Evolutionary conservation across 805 yeast genomes (phyloP).

Genomic region (Candida stauntonica): DNA sequence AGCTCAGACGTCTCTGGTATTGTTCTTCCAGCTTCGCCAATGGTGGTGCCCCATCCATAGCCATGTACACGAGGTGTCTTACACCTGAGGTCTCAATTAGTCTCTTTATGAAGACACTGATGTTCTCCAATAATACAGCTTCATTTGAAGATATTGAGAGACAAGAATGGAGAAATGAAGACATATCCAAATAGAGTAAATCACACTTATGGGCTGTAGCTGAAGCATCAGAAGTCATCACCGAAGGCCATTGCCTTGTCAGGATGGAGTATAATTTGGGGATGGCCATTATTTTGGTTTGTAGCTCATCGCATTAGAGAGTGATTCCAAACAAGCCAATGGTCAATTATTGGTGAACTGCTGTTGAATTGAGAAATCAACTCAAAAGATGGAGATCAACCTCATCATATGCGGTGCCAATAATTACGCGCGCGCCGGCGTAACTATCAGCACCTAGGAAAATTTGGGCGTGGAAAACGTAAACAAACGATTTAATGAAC

Average conservation of each 20-base stretch:
- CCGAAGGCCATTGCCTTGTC: slow-evolving; percentile 8
- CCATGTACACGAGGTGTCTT: slow-evolving; percentile 74
- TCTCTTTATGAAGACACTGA: slow-evolving; percentile 82
- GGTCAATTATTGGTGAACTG: background rate
- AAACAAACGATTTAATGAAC: background rate
- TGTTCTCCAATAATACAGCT: slow-evolving; percentile 74
- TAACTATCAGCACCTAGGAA: background rate
- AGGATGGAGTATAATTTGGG: slow-evolving; percentile 19
- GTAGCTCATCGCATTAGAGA: slow-evolving; percentile 4
- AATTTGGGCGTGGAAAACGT: background rate
- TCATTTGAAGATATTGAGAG: slow-evolving; percentile 60
- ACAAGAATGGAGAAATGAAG: slow-evolving; percentile 84
- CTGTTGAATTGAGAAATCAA: background rate
- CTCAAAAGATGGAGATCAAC: background rate
- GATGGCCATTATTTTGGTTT: slow-evolving; percentile 15
- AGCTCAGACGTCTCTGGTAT: slow-evolving; percentile 63
- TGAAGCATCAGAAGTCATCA: background rate
- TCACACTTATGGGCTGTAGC: slow-evolving; percentile 54
- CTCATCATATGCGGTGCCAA: too few relatives aligned
- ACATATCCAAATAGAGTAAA: slow-evolving; percentile 89
- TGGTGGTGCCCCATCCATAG: slow-evolving; percentile 97
- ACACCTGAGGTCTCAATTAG: slow-evolving; percentile 74
- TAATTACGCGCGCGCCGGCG: background rate
- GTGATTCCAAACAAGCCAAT: slow-evolving; percentile 6
- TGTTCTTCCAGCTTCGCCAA: slow-evolving; percentile 95